Conservation (phyloP, 345 rosid species). For the Odontarrhena argentea region DNA sequence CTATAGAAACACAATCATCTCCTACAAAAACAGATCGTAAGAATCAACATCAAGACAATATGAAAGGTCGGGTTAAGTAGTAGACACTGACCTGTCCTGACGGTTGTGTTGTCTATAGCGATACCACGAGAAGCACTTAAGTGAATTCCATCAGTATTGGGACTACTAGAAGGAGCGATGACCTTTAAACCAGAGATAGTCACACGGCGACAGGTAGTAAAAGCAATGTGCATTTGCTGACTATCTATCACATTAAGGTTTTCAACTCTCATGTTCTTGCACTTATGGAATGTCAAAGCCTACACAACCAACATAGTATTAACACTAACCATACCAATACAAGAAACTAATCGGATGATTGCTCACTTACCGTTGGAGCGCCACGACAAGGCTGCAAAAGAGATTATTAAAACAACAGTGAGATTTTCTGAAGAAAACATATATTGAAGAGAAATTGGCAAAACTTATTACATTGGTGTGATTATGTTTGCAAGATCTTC, state of each 20-base stretch:
- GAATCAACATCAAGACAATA: conserved; percentile 4
- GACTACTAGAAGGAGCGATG: conserved; percentile 72
- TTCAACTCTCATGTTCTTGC: conserved; percentile 70
- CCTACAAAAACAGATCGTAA: conserved; percentile 51
- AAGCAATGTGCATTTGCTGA: conserved; percentile 83
- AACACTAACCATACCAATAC: neutral
- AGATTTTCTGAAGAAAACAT: conserved; percentile 27
- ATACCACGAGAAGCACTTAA: conserved; percentile 74
- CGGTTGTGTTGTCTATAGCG: conserved; percentile 50
- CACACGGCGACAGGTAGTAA: conserved; percentile 71
- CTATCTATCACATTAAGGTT: conserved; percentile 57
- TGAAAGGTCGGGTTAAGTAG: conserved; percentile 11
- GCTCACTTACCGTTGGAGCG: conserved; percentile 93
- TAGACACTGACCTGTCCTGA: conserved; percentile 63
- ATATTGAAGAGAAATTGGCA: conserved; percentile 3
- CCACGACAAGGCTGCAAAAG: conserved; percentile 79
- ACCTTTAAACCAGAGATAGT: conserved; percentile 47
- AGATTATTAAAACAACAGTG: conserved; percentile 25
- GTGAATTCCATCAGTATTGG: conserved; percentile 94
- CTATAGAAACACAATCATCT: conserved; percentile 94
- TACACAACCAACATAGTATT: conserved; percentile 41
- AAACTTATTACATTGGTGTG: conserved; percentile 34
- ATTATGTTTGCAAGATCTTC: conserved; percentile 72
- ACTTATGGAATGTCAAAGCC: conserved; percentile 85
- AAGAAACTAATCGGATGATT: conserved; percentile 20